Percentiles rank a stretch among this genome's conserved stretches.
phyloP scores from a whole-genome alignment of 306 rosid genomes.

The Sindora glabra region DNA sequence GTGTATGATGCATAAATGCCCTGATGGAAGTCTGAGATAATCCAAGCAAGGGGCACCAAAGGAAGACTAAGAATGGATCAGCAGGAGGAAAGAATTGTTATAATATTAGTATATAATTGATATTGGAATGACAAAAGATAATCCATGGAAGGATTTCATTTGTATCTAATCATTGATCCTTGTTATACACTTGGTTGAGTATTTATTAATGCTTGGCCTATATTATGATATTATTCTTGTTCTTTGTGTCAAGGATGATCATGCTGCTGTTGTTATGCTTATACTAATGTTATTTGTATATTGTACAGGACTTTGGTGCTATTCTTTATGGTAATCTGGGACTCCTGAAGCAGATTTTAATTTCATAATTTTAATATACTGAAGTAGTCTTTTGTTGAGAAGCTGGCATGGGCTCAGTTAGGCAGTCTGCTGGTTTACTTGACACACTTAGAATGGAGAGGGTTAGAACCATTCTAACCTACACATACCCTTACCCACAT shows the following conservation, averaged over 20 bases:
- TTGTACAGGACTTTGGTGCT: constrained; percentile 32
- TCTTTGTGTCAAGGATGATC: not conserved
- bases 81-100: not conserved
- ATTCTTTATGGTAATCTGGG: constrained; percentile 18
- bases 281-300: not conserved
- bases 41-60: not conserved
- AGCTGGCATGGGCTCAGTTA: constrained; percentile 42
- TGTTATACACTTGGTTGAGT: not conserved
- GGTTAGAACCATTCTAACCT: constrained; percentile 80
- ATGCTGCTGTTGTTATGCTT: not conserved
- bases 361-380: constrained; percentile 9
- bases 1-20: not conserved
- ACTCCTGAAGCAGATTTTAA: constrained; percentile 14
- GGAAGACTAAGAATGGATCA: not conserved
- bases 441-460: constrained; percentile 84
- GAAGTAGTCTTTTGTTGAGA: constrained; percentile 5
- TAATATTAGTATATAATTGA: not conserved
- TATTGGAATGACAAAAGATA: not conserved
- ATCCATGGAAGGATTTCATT: not conserved
- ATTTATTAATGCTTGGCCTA: not conserved
- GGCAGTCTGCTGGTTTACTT: constrained; percentile 50
- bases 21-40: not conserved
- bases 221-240: not conserved
- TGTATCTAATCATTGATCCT: not conserved
- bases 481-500: constrained; percentile 84